These are phyloP conservation scores for Fonsecaea monophora DNA, from an alignment of 2,329 filamentous ascomycete genomes.

Conservation along the genomic window DNA sequence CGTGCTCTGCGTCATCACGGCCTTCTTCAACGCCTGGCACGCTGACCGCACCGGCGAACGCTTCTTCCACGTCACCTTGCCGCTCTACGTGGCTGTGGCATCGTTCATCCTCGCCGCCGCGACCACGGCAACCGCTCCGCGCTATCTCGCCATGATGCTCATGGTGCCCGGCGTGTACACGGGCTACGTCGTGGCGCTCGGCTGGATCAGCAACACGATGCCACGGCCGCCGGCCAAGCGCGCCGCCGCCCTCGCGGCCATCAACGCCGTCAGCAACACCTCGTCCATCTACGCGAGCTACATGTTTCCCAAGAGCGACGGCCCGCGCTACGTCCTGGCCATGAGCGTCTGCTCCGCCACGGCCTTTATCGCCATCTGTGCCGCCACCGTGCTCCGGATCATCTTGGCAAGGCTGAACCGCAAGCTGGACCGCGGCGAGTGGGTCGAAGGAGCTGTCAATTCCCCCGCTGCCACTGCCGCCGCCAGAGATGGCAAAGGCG, in stretches of 20 bases:
- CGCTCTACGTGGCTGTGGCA: conserved; percentile 66
- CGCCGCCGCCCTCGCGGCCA: conserved; percentile 73
- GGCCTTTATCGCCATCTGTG: conserved; percentile 67
- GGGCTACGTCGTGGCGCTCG: conserved; percentile 70
- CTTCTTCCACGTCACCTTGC: conserved; percentile 70
- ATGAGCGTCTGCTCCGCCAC: conserved; percentile 73
- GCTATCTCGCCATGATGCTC: conserved; percentile 75
- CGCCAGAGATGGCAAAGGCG: neutral
- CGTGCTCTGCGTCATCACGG: conserved; percentile 62
- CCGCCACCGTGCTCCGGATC: conserved; percentile 67
- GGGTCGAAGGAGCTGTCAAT: conserved; percentile 63
- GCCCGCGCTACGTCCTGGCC: conserved; percentile 59
- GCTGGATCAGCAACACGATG: conserved; percentile 79
- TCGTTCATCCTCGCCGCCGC: conserved; percentile 73
- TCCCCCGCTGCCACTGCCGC: neutral
- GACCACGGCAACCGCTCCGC: conserved; percentile 65
- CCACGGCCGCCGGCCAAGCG: conserved; percentile 78
- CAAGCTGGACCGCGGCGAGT: conserved; percentile 70
- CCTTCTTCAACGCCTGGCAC: conserved; percentile 64
- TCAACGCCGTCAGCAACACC: conserved; percentile 75
- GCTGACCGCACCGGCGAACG: conserved; percentile 73
- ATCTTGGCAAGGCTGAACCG: conserved; percentile 71
- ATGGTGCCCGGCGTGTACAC: conserved; percentile 60
- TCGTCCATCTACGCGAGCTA: conserved; percentile 74
- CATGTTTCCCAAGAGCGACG: conserved; percentile 64